A percentile compares a stretch with the other conserved stretches of the same genome.
These are phyloP conservation scores for Colletotrichum chrysophilum DNA, from an alignment of 2,329 filamentous ascomycete species.

Conservation along the genomic window DNA sequence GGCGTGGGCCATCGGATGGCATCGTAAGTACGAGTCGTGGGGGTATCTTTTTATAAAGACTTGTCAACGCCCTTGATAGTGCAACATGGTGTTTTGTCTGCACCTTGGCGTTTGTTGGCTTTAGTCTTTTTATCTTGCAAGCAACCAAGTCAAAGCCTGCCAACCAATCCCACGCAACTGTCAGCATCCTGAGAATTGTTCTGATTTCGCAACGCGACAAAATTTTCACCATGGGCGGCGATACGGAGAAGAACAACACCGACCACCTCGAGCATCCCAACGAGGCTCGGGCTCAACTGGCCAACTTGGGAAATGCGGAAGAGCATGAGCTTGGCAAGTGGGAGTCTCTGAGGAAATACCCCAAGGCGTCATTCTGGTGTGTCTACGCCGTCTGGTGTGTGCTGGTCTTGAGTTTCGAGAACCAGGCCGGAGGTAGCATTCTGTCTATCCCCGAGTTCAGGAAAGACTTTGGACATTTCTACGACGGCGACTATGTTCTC, in stretches of 20 bases:
- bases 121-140: not conserved
- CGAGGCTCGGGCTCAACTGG: not conserved
- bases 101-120: not conserved
- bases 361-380: slow-evolving; percentile 35
- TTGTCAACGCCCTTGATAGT: not conserved
- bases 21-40: slow-evolving; percentile 2
- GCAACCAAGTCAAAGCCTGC: not conserved
- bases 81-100: not conserved
- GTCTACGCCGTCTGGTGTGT: slow-evolving; percentile 44
- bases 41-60: slow-evolving; percentile 2
- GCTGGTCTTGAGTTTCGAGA: slow-evolving; percentile 44
- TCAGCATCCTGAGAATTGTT: not conserved
- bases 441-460: slow-evolving; percentile 49
- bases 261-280: not conserved
- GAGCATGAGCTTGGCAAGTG: slow-evolving; percentile 28
- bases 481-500: slow-evolving; percentile 41
- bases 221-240: not conserved
- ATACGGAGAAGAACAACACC: not conserved
- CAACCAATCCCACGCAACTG: not conserved
- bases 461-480: slow-evolving; percentile 46
- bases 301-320: slow-evolving; percentile 29
- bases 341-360: slow-evolving; percentile 29
- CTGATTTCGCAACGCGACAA: not conserved
- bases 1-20: not conserved
- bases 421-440: slow-evolving; percentile 44